Base-by-base conservation (phyloP, 805 yeast species). In the Myxozyma neotropica region DNA sequence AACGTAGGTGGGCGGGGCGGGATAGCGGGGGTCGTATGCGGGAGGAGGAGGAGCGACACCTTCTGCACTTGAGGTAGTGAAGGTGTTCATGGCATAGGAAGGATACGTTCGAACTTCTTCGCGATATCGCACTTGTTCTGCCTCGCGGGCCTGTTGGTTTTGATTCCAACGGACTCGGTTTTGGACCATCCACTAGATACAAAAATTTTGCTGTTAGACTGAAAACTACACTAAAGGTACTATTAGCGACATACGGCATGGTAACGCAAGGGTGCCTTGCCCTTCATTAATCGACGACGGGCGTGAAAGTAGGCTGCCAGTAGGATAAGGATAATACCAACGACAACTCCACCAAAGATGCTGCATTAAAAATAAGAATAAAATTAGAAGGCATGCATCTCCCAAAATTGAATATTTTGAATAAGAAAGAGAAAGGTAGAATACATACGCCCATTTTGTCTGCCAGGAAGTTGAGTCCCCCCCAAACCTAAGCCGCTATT, bases 391-490 rank as follows among this genome's bases (percentile, higher is more conserved):
- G n/a, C n/a, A n/a, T 44, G 23, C 10, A 24, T n/a, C 13, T 10
- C 23, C 21, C 19, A 4, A 19, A n/a, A 17, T 13, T 8, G 26
- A n/a, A 8, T 21, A 13, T 48, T 19, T 48, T 8, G 6, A 15
- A 5, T n/a, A 13, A 4, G 19, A 5, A 21, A 21, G 6, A 6
- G 21, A n/a, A 26, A 19, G 23, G 2, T 10, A 7, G 6, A 3
- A 38, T 39, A 53, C 62, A 23, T 57, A 61, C 64, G 62, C 64
- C 64, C 64, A 61, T 49, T 61, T 61, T 33, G 49, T 44, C 29
- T 57, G 53, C 64, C 64, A 61, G 15, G 55, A n/a, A 12, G 39
- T 26, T 7, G 45, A 6, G 36, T 47, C 52, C 1, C 19, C 43
- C 10, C 43, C 29, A 55, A 42, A 44, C 64, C 63, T 59, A 29